Conservation (phyloP, 1,284 basidiomycete genomes). For the Leccinum subspadiceum region DNA sequence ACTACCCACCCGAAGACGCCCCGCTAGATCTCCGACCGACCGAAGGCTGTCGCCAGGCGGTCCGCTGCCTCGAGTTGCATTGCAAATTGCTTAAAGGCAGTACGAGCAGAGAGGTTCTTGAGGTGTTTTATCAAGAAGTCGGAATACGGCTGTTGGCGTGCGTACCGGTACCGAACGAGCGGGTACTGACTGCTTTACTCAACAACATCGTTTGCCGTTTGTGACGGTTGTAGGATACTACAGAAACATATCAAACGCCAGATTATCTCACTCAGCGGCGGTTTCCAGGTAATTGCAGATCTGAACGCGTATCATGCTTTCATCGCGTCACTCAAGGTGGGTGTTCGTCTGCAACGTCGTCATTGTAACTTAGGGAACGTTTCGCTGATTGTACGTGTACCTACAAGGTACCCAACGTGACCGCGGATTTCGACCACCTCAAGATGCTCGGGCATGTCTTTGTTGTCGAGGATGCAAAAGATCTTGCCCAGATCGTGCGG, state of each 20-base stretch:
- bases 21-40: constrained; percentile 82
- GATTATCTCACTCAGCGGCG: constrained; percentile 91
- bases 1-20: constrained; percentile 81
- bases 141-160: constrained; percentile 90
- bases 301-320: constrained; percentile 92
- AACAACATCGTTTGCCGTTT: background rate
- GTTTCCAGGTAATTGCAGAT: constrained; percentile 95
- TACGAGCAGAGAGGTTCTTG: constrained; percentile 93
- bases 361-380: background rate
- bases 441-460: constrained; percentile 97
- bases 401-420: constrained; percentile 60
- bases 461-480: constrained; percentile 89
- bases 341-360: constrained; percentile 2
- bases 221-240: constrained; percentile 61
- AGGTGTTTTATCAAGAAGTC: constrained; percentile 97
- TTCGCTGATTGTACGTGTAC: background rate
- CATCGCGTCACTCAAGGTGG: constrained; percentile 76
- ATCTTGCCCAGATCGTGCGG: constrained; percentile 90
- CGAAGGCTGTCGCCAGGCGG: constrained; percentile 81
- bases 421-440: constrained; percentile 86
- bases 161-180: constrained; percentile 19
- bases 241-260: constrained; percentile 97
- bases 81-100: constrained; percentile 89
- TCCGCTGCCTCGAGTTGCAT: constrained; percentile 85
- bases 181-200: background rate